Conservation (phyloP, 768 basidiomycete species). For the Fomitopsis serialis region DNA sequence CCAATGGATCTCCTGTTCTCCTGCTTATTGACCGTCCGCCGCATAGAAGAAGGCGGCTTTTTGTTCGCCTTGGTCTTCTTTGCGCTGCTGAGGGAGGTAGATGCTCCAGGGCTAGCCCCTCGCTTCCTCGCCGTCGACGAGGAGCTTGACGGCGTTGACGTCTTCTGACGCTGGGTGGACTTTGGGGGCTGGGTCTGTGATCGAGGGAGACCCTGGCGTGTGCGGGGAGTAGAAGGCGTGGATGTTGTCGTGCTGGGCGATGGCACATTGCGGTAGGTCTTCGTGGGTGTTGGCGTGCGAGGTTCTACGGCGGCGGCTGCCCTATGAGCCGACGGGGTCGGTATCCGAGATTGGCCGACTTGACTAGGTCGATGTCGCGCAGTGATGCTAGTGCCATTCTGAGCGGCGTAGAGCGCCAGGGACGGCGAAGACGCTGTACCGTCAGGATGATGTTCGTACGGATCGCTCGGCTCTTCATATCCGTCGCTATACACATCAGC, state of each 20-base stretch:
- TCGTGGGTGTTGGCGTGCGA: constrained; percentile 38
- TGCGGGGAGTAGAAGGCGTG: constrained; percentile 10
- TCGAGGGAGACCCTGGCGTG: constrained; percentile 13
- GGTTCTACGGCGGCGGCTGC: constrained; percentile 42
- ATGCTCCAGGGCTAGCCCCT: constrained; percentile 42
- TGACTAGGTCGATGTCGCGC: constrained; percentile 17
- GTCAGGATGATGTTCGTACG: constrained; percentile 12
- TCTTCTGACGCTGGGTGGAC: constrained; percentile 11
- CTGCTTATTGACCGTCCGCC: constrained; percentile 34
- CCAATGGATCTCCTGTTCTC: constrained; percentile 55
- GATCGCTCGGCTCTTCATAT: constrained; percentile 31
- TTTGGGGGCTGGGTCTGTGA: constrained; percentile 12
- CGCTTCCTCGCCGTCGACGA: constrained; percentile 29
- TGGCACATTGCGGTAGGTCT: constrained; percentile 29
- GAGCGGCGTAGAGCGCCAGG: constrained; percentile 12
- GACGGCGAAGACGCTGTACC: constrained; percentile 17
- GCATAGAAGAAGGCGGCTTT: constrained; percentile 27
- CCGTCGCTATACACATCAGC: constrained; percentile 55
- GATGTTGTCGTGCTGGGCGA: constrained; percentile 23
- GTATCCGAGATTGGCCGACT: constrained; percentile 13
- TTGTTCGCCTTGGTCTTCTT: constrained; percentile 35
- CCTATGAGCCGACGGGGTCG: constrained; percentile 28
- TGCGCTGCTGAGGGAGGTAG: constrained; percentile 30
- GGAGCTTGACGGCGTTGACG: constrained; percentile 5
- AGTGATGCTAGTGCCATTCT: constrained; percentile 3